Base-by-base conservation (phyloP, 73 alveolate genomes). In the Uronychia binucleata region DNA sequence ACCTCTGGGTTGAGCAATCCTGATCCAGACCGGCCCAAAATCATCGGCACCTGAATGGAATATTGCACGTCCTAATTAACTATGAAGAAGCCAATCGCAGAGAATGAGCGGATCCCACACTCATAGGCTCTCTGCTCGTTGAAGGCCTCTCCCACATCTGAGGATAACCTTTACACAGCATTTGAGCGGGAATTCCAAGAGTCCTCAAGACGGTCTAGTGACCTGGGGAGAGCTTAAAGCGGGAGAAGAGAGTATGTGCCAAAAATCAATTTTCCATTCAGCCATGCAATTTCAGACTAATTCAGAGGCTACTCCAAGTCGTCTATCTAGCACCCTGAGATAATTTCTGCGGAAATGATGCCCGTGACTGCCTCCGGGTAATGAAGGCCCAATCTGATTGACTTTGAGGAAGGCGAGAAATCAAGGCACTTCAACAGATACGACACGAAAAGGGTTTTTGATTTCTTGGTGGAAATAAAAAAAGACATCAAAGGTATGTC, bases 401-500 rank as follows among this genome's bases (percentile, higher is more conserved):
- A 46, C 67, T 46, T 46, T 46, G 67, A 46, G 19, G 67, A 46
- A 11, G 67, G 67, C 5, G 67, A 46, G 67, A 46, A 46, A 19
- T 5, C 67, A 46, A 11, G 67, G 19, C 19, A 46, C 67, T 46
- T 46, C 67, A 5, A 46, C 67, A 11, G 67, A 46, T 46, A 11
- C 67, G 19, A 46, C 67, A 46, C 67, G 67, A 46, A 46, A 19
- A 46, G 19, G 67, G 67, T 46, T 19, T 46, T 46, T 46, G 67
- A 46, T 5, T 46, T 46, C 67, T 46, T 46, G 19, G 19, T 46
- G 19, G 67, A 46, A 5, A 46, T 46, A 46, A 46, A 46, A 19
- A 90, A n/a, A 57, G 80, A 74, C 77, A 74, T 90, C 57, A 59
- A 83, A 74, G 88, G 82, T 25, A 86, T n/a, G n/a, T n/a, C n/a